Conservation (phyloP, 805 yeast genomes). For the Saccharomyces mikatae region DNA sequence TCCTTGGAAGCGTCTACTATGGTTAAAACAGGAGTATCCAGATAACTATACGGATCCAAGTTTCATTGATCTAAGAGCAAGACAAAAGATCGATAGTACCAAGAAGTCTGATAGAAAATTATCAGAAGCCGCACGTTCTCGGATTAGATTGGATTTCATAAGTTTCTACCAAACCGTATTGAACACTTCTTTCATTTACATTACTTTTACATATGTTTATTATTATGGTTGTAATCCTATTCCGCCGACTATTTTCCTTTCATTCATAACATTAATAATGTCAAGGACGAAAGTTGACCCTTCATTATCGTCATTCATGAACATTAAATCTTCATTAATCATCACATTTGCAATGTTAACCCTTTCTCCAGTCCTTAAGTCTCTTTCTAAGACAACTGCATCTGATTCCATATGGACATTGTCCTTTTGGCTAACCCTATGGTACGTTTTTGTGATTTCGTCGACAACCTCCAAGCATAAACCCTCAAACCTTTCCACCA, state of each 20-base stretch:
- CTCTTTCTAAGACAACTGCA: slow-evolving; percentile 80
- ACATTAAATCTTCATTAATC: slow-evolving; percentile 57
- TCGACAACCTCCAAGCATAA: slow-evolving; percentile 8
- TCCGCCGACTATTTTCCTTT: slow-evolving; percentile 13
- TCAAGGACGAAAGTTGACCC: slow-evolving; percentile 4
- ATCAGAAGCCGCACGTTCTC: slow-evolving; percentile 6
- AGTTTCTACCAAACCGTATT: slow-evolving; percentile 35
- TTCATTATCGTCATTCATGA: slow-evolving; percentile 12
- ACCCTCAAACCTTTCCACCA: slow-evolving; percentile 63
- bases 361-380: slow-evolving; percentile 81
- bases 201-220: slow-evolving; percentile 43
- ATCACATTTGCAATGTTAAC: slow-evolving; percentile 66
- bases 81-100: slow-evolving; percentile 7
- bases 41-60: slow-evolving; percentile 84
- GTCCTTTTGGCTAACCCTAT: slow-evolving; percentile 66
- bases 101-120: slow-evolving; percentile 13
- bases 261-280: slow-evolving; percentile 21
- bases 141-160: slow-evolving; percentile 20
- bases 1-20: slow-evolving; percentile 79
- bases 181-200: slow-evolving; percentile 51
- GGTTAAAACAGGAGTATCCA: slow-evolving; percentile 78
- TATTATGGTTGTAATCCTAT: slow-evolving; percentile 18
- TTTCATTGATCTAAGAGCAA: slow-evolving; percentile 41
- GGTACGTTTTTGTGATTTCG: slow-evolving; percentile 40
- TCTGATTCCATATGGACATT: slow-evolving; percentile 94